Evolutionary conservation across 129 eudicot genomes (phyloP).

Genomic region (Mikania micrantha): DNA sequence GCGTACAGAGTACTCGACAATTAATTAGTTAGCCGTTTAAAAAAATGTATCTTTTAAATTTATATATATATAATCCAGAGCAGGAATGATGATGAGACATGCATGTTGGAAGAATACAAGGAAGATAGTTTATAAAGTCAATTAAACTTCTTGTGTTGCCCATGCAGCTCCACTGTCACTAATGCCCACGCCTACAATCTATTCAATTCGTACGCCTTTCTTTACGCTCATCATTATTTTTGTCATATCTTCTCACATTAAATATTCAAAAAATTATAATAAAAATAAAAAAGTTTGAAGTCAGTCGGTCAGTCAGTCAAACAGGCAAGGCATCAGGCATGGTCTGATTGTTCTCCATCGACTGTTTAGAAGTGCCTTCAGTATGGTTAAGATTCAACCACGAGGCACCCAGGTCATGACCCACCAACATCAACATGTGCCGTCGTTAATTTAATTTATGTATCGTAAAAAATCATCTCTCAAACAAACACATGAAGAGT

Average conservation of each 20-base stretch:
- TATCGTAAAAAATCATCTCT: too few relatives aligned
- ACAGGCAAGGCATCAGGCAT: slow-evolving; percentile 22
- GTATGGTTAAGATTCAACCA: slow-evolving; percentile 15
- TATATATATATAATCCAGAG: too few relatives aligned
- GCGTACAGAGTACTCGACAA: too few relatives aligned
- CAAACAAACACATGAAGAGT: too few relatives aligned
- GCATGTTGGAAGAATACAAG: too few relatives aligned
- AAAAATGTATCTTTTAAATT: too few relatives aligned
- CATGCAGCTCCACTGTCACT: slow-evolving; percentile 53
- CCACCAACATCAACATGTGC: neutral
- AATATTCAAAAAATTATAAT: neutral
- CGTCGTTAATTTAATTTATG: neutral
- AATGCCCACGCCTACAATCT: slow-evolving; percentile 39
- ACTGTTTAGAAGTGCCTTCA: slow-evolving; percentile 8
- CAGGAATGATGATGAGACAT: too few relatives aligned
- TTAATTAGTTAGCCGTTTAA: too few relatives aligned
- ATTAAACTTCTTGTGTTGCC: slow-evolving; percentile 16
- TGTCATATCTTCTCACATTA: neutral
- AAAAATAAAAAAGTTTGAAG: neutral
- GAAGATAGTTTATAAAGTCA: slow-evolving; percentile 3
- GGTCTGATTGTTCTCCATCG: slow-evolving; percentile 19
- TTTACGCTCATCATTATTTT: slow-evolving; percentile 7
- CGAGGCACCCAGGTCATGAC: neutral
- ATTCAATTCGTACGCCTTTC: slow-evolving; percentile 25
- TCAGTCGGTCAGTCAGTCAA: neutral